phyloP scores from a whole-genome alignment of 352 stramenopile genomes.

The Phytophthora sp. region DNA sequence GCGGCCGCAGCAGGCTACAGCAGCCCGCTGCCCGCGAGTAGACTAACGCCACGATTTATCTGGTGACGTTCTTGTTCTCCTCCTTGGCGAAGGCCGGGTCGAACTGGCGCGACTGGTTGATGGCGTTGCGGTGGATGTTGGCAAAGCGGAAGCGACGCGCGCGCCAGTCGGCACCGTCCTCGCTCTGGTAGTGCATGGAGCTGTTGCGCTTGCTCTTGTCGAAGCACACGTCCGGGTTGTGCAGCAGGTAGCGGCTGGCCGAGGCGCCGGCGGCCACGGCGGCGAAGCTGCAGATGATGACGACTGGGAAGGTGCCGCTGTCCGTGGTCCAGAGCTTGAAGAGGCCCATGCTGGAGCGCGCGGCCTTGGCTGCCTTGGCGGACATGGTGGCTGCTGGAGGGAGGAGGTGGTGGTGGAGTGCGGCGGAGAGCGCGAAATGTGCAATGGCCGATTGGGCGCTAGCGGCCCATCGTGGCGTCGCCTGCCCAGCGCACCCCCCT shows the following conservation, averaged over 20 bases:
- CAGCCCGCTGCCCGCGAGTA: too few relatives aligned
- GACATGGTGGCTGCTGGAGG: conserved; percentile 18
- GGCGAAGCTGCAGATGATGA: conserved; percentile 46
- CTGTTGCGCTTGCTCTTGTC: conserved; percentile 49
- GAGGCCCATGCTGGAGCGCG: conserved; percentile 41
- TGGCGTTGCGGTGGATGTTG: conserved; percentile 58
- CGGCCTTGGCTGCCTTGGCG: conserved; percentile 32
- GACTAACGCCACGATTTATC: conserved; percentile 30
- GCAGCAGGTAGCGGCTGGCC: conserved; percentile 34
- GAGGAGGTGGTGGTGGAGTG: not conserved
- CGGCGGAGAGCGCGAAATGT: conserved; percentile 8
- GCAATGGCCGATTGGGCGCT: conserved; percentile 6
- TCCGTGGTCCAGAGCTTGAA: conserved; percentile 59
- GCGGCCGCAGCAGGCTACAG: not conserved
- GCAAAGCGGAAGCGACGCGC: conserved; percentile 52
- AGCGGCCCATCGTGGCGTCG: not conserved
- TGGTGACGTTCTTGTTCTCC: conserved; percentile 52
- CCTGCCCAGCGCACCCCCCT: not conserved
- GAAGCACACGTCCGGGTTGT: conserved; percentile 44
- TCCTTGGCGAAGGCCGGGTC: conserved; percentile 53
- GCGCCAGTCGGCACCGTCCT: conserved; percentile 43
- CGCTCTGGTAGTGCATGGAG: conserved; percentile 37
- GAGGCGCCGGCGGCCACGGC: conserved; percentile 32
- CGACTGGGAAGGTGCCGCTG: conserved; percentile 48
- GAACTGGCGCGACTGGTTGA: conserved; percentile 73